Conservation (phyloP, 1,139 yeast species). For the Nakaseomyces sp. region DNA sequence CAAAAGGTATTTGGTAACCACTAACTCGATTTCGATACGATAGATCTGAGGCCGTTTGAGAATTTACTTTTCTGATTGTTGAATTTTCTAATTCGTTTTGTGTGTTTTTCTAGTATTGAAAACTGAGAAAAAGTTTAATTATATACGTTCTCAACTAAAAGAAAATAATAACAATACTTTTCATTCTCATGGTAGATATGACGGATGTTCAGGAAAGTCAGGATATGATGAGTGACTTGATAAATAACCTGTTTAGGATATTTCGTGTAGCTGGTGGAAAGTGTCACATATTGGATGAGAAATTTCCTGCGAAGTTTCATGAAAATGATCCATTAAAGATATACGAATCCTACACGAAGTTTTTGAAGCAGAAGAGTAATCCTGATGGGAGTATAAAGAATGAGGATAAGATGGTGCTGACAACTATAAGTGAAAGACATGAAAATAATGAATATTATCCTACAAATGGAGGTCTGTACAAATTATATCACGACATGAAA, state of each 20-base stretch:
- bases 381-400: slow-evolving; percentile 24
- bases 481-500: slow-evolving; percentile 65
- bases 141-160: too few relatives aligned
- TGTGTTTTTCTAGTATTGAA: too few relatives aligned
- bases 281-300: slow-evolving; percentile 34
- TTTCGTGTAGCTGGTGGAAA: slow-evolving; percentile 24
- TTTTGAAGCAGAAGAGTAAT: slow-evolving; percentile 26
- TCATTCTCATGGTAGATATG: not conserved
- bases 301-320: slow-evolving; percentile 40
- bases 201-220: not conserved
- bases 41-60: too few relatives aligned
- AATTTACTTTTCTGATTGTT: too few relatives aligned
- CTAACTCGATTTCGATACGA: too few relatives aligned
- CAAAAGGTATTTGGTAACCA: too few relatives aligned
- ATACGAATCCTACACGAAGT: slow-evolving; percentile 37
- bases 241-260: slow-evolving; percentile 6
- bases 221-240: not conserved
- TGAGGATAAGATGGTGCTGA: slow-evolving; percentile 23
- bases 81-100: too few relatives aligned
- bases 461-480: slow-evolving; percentile 36
- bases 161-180: too few relatives aligned
- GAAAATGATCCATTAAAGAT: slow-evolving; percentile 40
- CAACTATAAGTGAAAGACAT: slow-evolving; percentile 32
- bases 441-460: slow-evolving; percentile 35
- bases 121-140: too few relatives aligned